Evolutionary conservation across 352 stramenopile genomes (phyloP), one percentile per base, ranked within the genome.

Genomic region (Pythium scleroteichum): DNA sequence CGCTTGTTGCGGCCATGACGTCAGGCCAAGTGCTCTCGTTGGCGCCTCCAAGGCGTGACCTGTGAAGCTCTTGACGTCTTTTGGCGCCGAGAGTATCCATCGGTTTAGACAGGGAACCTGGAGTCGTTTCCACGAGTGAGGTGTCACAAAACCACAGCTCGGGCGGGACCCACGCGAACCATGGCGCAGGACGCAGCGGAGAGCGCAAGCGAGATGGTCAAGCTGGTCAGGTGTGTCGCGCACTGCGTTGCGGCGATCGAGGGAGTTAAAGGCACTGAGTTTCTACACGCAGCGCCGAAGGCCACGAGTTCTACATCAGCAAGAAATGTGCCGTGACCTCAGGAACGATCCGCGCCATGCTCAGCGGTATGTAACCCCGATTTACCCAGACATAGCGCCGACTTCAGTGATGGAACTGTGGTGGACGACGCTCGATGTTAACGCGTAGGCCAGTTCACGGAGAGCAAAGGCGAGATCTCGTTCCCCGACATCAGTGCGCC

Each of bases 301-400:
- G 92, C 32, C 93, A 98, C 55, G 95, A 98, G 63, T 97, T 98
- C 62, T 97, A 93, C 76, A 88, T 98, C 45, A 97, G 92, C 64
- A 83, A 88, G 58, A 90, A 97, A 53, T 97, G 96, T 62, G 93
- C 91, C 20, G 94, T 97, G 70, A 86, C 98, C 33, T 98, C 92
- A 7, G 95, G 91, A 26, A 99, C 97, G 3, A 99, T 99, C 52
- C 80, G 93, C 23, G 94, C 95, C 17, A 99, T 99, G 97, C 77
- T 99, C 35, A 96, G 96, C 59, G 94, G 91, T 83, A 71, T 71
- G 71, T 94, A 35, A 10, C 29, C 29, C 29, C n/a, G n/a, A n/a
- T n/a, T n/a, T n/a, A n/a, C n/a, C n/a, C n/a, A n/a, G n/a, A n/a
- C n/a, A n/a, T n/a, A n/a, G n/a, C n/a, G n/a, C n/a, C n/a, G n/a